Evolutionary conservation across 192 early-diverging fungal genomes (phyloP).

Genomic region (Coemansia sp.): DNA sequence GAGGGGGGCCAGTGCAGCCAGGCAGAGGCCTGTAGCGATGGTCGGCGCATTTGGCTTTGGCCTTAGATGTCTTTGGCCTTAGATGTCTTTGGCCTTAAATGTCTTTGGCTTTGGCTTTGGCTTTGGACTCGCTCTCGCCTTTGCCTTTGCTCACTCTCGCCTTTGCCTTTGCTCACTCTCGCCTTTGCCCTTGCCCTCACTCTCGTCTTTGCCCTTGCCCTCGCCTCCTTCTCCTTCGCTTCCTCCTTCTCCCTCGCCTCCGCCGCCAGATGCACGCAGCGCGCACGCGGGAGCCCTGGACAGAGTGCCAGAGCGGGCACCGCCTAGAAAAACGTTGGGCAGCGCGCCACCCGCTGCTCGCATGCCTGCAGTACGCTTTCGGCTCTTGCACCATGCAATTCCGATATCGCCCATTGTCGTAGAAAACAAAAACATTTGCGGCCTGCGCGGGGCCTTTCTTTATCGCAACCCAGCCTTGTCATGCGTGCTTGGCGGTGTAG

Average conservation of each 20-base stretch:
- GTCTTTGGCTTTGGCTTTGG: neutral
- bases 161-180: too few relatives aligned
- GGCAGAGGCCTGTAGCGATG: too few relatives aligned
- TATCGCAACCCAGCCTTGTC: neutral
- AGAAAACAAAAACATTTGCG: constrained; percentile 1
- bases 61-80: too few relatives aligned
- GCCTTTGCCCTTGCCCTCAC: too few relatives aligned
- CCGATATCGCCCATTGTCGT: neutral
- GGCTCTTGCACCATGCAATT: neutral
- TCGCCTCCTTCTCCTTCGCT: too few relatives aligned
- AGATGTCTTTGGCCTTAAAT: too few relatives aligned
- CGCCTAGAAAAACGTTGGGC: neutral
- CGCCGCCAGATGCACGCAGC: too few relatives aligned
- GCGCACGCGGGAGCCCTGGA: neutral
- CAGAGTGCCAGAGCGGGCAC: neutral
- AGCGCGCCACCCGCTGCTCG: constrained; percentile 1
- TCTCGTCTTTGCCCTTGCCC: too few relatives aligned
- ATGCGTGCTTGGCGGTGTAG: constrained; percentile 1
- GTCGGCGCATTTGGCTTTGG: too few relatives aligned
- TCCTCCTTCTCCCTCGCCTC: too few relatives aligned
- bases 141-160: too few relatives aligned
- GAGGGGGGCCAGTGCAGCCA: too few relatives aligned
- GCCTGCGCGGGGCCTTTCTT: neutral
- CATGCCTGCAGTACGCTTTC: neutral
- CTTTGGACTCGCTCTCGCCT: neutral